Base-by-base conservation (phyloP, 495 filamentous ascomycete genomes). In the Annulohypoxylon moriforme region DNA sequence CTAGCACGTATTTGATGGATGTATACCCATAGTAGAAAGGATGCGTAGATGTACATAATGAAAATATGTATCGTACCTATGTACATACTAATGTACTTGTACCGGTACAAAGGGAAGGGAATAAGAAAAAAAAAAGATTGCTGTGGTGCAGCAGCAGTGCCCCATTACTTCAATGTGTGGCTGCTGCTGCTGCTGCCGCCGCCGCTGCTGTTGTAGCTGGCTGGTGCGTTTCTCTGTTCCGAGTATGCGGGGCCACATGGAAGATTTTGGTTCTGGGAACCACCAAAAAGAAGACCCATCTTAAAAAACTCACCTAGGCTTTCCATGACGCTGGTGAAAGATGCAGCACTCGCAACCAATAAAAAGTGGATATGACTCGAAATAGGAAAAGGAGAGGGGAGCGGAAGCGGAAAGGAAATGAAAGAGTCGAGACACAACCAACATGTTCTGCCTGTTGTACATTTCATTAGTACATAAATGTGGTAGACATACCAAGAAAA, bases 341-440 rank as follows among this genome's bases (percentile, higher is more conserved):
- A 7, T 67, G 61, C 38, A 64, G 55, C 38, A 65, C 60, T 73
- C 65, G 70, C 60, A 60, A 62, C 61, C 61, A 57, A 50, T 61
- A 53, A 71, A 66, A 71, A 71, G 63, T 62, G 71, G 71, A 49
- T 59, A 59, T 10, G 22, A 40, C 52, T 68, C 62, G 40, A 65
- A 66, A 60, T 31, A 57, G 64, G 56, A 72, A 71, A 56, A 59
- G 42, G 50, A 63, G 62, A 67, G 49, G 40, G 56, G 49, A 71
- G 67, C 61, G 66, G 71, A 77, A 74, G 79, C 76, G 75, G 73
- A 74, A 75, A 42, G 60, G 70, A 73, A 72, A 72, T 72, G 71
- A 69, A 75, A 75, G 68, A 71, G 60, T 60, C 69, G 69, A 73
- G 75, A 75, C 76, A 78, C 77, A 75, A 75, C 75, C 70, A 78